These are phyloP conservation scores for Colletotrichum melonis DNA, from an alignment of 2,329 filamentous ascomycete species.

Conservation along the genomic window DNA sequence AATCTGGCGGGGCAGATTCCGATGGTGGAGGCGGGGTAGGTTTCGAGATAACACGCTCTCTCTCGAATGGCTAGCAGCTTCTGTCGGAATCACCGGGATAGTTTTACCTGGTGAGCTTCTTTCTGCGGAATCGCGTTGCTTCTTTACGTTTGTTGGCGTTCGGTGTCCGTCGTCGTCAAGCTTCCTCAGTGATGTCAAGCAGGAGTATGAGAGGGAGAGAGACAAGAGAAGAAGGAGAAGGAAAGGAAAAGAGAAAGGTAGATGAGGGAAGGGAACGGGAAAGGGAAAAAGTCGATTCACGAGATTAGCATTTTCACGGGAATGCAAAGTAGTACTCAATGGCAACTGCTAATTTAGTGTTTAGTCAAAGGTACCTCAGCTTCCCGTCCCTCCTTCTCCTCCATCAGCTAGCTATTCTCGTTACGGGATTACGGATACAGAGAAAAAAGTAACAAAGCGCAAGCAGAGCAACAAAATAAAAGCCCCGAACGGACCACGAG, in stretches of 20 bases:
- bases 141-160: neutral
- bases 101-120: neutral
- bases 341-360: neutral
- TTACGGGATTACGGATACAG: neutral
- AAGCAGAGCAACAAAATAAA: neutral
- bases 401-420: neutral
- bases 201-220: neutral
- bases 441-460: neutral
- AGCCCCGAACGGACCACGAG: neutral
- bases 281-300: neutral
- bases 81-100: neutral
- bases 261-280: neutral
- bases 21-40: constrained; percentile 32
- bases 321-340: neutral
- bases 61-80: neutral
- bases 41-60: neutral
- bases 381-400: too few species aligned
- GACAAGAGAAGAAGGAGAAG: too few species aligned
- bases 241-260: neutral
- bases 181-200: neutral
- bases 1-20: constrained; percentile 28
- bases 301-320: neutral
- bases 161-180: neutral
- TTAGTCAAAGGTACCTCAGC: neutral
- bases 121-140: neutral